These are phyloP conservation scores for Penicillium expansum DNA, from an alignment of 2,329 filamentous ascomycete genomes.

Conservation along the genomic window DNA sequence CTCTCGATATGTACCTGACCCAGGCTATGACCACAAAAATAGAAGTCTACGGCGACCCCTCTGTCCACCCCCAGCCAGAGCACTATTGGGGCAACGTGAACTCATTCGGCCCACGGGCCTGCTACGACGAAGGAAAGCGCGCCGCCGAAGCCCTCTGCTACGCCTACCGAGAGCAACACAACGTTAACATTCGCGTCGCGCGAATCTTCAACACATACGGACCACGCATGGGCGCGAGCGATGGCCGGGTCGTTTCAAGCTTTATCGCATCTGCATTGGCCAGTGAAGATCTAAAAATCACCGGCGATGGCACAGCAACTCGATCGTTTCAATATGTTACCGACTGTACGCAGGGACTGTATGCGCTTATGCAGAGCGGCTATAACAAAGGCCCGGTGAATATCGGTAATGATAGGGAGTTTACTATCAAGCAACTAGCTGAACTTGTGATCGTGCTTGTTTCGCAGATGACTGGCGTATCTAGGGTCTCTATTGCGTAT, in stretches of 20 bases:
- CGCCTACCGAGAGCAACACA: slow-evolving; percentile 27
- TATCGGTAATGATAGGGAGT: slow-evolving; percentile 32
- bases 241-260: slow-evolving; percentile 35
- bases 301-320: slow-evolving; percentile 31
- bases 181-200: slow-evolving; percentile 31
- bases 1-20: neutral
- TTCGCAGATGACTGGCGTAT: neutral
- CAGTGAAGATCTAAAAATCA: slow-evolving; percentile 27
- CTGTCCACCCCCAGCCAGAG: slow-evolving; percentile 31
- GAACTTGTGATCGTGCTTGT: slow-evolving; percentile 24
- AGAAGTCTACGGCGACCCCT: slow-evolving; percentile 34
- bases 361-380: slow-evolving; percentile 29
- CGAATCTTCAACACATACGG: slow-evolving; percentile 39
- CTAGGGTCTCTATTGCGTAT: slow-evolving; percentile 5
- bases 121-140: slow-evolving; percentile 46
- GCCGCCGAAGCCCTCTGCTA: slow-evolving; percentile 41
- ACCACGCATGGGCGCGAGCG: slow-evolving; percentile 30
- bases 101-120: slow-evolving; percentile 41
- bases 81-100: slow-evolving; percentile 44
- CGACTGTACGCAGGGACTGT: slow-evolving; percentile 31
- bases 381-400: slow-evolving; percentile 28
- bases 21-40: neutral
- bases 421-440: slow-evolving; percentile 30
- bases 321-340: slow-evolving; percentile 34
- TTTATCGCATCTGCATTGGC: slow-evolving; percentile 31